Evolutionary conservation across 441 rosid genomes (phyloP).

Genomic region (Capsella rubella): DNA sequence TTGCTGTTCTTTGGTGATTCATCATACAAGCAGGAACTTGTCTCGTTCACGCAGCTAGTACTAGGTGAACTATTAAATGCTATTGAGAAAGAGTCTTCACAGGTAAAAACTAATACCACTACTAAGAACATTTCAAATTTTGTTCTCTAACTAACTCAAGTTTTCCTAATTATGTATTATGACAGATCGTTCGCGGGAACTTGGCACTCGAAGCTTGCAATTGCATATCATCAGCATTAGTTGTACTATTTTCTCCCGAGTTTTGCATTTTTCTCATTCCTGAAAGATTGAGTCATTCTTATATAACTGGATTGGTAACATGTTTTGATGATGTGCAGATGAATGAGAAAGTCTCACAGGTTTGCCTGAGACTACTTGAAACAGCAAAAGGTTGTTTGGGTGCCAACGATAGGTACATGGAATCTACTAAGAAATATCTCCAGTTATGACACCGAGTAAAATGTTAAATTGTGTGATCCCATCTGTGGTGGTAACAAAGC

Average conservation of each 20-base stretch:
- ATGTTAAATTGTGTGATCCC: neutral
- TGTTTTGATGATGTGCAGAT: conserved; percentile 52
- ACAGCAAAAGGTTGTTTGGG: conserved; percentile 65
- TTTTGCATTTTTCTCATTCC: conserved; percentile 9
- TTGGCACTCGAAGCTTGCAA: conserved; percentile 95
- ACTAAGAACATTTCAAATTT: neutral
- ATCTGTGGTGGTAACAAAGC: neutral
- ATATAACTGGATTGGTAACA: neutral
- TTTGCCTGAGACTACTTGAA: conserved; percentile 73
- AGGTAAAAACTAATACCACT: conserved; percentile 47
- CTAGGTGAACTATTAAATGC: conserved; percentile 57
- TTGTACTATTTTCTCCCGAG: conserved; percentile 51
- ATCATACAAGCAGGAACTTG: conserved; percentile 64
- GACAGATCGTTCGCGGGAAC: conserved; percentile 68
- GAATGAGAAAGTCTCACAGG: conserved; percentile 47
- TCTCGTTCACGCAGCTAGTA: conserved; percentile 50
- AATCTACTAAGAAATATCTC: conserved; percentile 51
- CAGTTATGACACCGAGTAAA: conserved; percentile 22
- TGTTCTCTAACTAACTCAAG: conserved; percentile 27
- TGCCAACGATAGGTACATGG: conserved; percentile 57
- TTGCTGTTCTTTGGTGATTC: conserved; percentile 68
- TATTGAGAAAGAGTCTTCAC: conserved; percentile 71
- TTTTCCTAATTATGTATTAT: neutral
- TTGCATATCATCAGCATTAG: conserved; percentile 70
- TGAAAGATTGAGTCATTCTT: neutral